A percentile compares a stretch with the other conserved stretches of the same genome.
phyloP scores from a whole-genome alignment of 257 asterid species.

The Lavandula angustifolia region DNA sequence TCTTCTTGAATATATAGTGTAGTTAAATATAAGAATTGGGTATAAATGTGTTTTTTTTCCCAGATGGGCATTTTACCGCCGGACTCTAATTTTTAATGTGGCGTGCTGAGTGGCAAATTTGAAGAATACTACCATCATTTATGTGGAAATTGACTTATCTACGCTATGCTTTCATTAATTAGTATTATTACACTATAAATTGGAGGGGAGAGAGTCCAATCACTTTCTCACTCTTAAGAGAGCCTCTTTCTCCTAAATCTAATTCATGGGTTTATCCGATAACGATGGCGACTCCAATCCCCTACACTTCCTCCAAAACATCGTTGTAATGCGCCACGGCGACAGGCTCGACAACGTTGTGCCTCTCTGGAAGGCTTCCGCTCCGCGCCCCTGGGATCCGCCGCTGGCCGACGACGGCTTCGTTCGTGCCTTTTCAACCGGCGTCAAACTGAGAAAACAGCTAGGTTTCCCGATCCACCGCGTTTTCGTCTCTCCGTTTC shows the following conservation, averaged over 20 bases:
- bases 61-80: too few species aligned
- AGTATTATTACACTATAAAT: conserved; percentile 8
- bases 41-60: too few species aligned
- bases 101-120: too few species aligned
- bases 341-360: conserved; percentile 76
- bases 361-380: conserved; percentile 68
- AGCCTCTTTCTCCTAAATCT: conserved; percentile 16
- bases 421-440: conserved; percentile 71
- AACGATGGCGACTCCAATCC: conserved; percentile 25
- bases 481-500: conserved; percentile 78
- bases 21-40: too few species aligned
- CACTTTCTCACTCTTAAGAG: background rate
- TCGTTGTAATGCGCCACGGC: conserved; percentile 94
- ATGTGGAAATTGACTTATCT: too few species aligned
- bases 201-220: background rate
- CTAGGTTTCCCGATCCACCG: conserved; percentile 71
- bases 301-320: conserved; percentile 49
- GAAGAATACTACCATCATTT: too few species aligned
- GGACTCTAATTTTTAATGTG: too few species aligned
- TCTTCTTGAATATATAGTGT: too few species aligned
- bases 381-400: conserved; percentile 91
- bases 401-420: conserved; percentile 74
- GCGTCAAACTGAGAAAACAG: conserved; percentile 50
- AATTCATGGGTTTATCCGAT: conserved; percentile 35
- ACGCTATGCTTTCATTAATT: background rate